Evolutionary conservation across 2,329 filamentous ascomycete species (phyloP).

Genomic region (Phaeophleospora eucalypticola): DNA sequence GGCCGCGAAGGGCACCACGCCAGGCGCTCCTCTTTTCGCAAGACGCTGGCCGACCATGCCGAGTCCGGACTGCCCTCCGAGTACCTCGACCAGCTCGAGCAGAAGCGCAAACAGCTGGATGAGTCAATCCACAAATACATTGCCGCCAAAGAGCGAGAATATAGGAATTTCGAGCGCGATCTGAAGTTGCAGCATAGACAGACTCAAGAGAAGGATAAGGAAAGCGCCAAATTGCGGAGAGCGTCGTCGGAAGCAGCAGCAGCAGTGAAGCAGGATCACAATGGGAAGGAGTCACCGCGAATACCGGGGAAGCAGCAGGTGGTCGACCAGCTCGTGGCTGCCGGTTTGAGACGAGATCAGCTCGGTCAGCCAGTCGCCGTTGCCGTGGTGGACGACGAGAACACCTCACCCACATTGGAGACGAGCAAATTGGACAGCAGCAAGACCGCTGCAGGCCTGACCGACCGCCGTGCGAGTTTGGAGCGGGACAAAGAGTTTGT

Average conservation of each 20-base stretch:
- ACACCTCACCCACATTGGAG: slow-evolving; percentile 10
- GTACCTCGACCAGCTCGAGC: slow-evolving; percentile 32
- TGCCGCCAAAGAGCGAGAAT: slow-evolving; percentile 36
- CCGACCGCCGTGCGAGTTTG: slow-evolving; percentile 22
- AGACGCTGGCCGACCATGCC: slow-evolving; percentile 18
- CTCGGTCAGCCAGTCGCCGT: slow-evolving; percentile 18
- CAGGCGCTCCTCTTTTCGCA: slow-evolving; percentile 20
- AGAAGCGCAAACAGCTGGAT: slow-evolving; percentile 35
- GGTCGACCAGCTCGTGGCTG: slow-evolving; percentile 23
- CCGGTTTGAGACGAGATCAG: slow-evolving; percentile 20
- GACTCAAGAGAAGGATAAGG: slow-evolving; percentile 7
- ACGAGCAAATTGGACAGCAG: slow-evolving; percentile 15
- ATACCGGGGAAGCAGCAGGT: slow-evolving; percentile 7
- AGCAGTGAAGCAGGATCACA: slow-evolving; percentile 1
- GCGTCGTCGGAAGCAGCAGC: slow-evolving; percentile 12
- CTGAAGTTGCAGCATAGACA: slow-evolving; percentile 21
- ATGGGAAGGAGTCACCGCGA: slow-evolving; percentile 6
- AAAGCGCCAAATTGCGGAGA: slow-evolving; percentile 7
- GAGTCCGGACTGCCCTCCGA: slow-evolving; percentile 26
- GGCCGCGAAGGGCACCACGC: slow-evolving; percentile 16
- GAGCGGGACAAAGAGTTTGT: slow-evolving; percentile 33
- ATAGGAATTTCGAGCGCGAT: slow-evolving; percentile 35
- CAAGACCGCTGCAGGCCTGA: slow-evolving; percentile 20
- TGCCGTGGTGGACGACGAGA: slow-evolving; percentile 16
- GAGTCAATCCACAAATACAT: slow-evolving; percentile 38